Evolutionary conservation across 164 flowering plant species (phyloP).

Genomic region (Vitis labrusca): DNA sequence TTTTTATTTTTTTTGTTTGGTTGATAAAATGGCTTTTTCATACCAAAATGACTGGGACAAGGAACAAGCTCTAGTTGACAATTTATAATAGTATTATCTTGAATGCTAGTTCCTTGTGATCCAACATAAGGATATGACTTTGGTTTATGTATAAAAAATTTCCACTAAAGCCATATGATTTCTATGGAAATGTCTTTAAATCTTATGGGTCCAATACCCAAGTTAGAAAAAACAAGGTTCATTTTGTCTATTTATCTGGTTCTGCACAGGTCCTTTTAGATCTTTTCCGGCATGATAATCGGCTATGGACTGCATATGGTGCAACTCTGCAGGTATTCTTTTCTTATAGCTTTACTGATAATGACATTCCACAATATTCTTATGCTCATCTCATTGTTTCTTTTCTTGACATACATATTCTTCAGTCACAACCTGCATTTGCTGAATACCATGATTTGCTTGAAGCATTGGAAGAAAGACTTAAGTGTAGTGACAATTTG

Average conservation of each 20-base stretch:
- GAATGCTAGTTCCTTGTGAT: too few species aligned
- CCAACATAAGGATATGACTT: too few species aligned
- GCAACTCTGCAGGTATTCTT: constrained; percentile 68
- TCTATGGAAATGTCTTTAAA: background rate
- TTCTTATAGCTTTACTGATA: background rate
- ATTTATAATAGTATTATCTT: too few species aligned
- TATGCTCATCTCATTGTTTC: background rate
- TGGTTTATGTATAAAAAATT: too few species aligned
- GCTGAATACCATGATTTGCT: constrained; percentile 76
- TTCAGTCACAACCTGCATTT: constrained; percentile 76
- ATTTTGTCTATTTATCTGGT: background rate
- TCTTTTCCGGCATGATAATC: constrained; percentile 79
- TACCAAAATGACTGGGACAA: too few species aligned
- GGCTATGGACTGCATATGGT: constrained; percentile 87
- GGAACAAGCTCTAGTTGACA: too few species aligned
- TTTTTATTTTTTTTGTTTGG: too few species aligned
- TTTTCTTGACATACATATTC: background rate
- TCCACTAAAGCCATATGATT: too few species aligned
- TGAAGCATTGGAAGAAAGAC: constrained; percentile 68
- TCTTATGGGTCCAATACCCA: background rate
- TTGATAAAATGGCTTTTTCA: too few species aligned
- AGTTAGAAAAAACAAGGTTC: too few species aligned
- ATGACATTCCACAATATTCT: background rate
- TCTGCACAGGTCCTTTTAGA: constrained; percentile 77
- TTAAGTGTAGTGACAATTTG: constrained; percentile 35